Conservation (phyloP, 2,329 filamentous ascomycete genomes). For the Fusarium xylarioides region DNA sequence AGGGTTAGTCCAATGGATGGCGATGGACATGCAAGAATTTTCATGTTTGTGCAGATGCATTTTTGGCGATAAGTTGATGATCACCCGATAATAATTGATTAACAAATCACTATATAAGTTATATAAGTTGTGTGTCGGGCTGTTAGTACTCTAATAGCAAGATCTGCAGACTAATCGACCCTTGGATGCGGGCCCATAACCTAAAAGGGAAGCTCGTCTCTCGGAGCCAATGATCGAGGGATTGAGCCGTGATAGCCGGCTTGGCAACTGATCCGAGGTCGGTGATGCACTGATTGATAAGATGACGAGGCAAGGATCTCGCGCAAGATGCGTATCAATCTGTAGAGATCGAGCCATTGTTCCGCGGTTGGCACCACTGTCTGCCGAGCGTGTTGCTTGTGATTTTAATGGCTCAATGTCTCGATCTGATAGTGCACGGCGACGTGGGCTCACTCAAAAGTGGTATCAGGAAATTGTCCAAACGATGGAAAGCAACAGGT, state of each 20-base stretch:
- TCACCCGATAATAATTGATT: not conserved
- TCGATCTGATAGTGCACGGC: not conserved
- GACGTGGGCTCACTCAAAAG: fast-evolving
- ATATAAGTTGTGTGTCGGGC: fast-evolving
- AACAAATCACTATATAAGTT: too few species aligned
- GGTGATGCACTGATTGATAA: constrained; percentile 28
- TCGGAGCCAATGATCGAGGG: not conserved
- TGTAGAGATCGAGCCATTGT: not conserved
- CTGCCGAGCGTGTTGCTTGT: not conserved
- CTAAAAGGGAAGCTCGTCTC: constrained; percentile 5
- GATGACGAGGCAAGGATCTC: not conserved
- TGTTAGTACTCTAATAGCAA: not conserved
- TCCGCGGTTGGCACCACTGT: not conserved
- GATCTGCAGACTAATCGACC: not conserved
- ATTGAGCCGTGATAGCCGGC: constrained; percentile 16
- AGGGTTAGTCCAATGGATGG: not conserved
- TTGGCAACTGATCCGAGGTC: constrained; percentile 21
- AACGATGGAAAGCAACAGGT: not conserved
- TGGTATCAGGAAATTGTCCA: fast-evolving
- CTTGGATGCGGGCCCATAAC: not conserved
- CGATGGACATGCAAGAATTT: not conserved
- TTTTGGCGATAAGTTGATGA: not conserved
- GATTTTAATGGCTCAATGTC: not conserved
- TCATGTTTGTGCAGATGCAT: not conserved
- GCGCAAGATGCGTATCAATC: not conserved